Evolutionary conservation across 495 filamentous ascomycete species (phyloP).

Genomic region (Trichoderma erinaceum): DNA sequence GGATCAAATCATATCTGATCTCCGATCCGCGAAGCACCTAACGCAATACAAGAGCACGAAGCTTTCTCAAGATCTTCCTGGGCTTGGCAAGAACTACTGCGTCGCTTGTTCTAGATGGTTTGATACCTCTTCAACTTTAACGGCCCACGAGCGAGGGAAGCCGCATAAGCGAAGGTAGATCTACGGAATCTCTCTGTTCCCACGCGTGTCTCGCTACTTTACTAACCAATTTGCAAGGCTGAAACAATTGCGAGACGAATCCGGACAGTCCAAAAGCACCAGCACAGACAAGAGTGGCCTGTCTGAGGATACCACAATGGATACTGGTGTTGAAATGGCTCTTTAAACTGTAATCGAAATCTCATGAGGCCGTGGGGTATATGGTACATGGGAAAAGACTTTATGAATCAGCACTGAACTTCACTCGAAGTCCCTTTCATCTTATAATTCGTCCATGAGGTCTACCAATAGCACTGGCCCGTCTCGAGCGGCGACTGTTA

Average conservation of each 20-base stretch:
- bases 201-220: neutral
- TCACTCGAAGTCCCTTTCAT: constrained; percentile 19
- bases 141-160: neutral
- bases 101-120: neutral
- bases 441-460: constrained; percentile 33
- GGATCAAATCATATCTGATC: neutral
- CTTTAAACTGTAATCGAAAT: neutral
- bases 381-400: neutral
- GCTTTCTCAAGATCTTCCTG: neutral
- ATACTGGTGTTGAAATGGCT: neutral
- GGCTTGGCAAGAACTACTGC: constrained; percentile 4
- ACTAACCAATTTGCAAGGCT: neutral
- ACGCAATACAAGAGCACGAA: neutral
- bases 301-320: neutral
- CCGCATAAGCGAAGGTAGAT: constrained; percentile 1
- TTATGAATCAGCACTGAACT: neutral
- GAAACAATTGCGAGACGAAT: neutral
- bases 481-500: constrained; percentile 29
- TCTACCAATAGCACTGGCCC: constrained; percentile 42
- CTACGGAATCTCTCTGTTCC: neutral
- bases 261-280: neutral
- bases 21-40: neutral
- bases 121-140: neutral
- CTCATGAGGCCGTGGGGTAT: neutral
- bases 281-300: neutral